Percentiles rank a stretch among this genome's conserved stretches.
These are phyloP conservation scores for Adiantum capillusveneris DNA, from an alignment of 75 land plant species.

Conservation along the genomic window DNA sequence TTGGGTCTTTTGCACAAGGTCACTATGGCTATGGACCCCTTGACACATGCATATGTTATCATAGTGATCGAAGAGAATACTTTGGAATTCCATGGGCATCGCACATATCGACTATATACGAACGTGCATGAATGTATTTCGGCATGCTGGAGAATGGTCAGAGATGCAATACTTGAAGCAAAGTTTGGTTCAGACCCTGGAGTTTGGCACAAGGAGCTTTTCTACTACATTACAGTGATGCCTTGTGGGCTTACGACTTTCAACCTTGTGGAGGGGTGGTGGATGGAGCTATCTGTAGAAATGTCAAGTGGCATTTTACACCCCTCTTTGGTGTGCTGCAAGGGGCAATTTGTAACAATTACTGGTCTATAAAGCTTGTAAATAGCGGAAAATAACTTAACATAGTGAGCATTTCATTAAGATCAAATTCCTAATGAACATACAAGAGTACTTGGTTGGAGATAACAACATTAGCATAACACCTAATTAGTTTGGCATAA, in stretches of 20 bases:
- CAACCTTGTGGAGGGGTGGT: slow-evolving; percentile 2
- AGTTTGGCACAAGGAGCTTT: slow-evolving; percentile 17
- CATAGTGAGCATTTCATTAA: no score
- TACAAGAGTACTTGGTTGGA: no score
- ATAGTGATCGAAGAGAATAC: slow-evolving; percentile 19
- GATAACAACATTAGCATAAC: no score
- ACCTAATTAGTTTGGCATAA: no score
- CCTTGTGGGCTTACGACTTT: slow-evolving; percentile 25
- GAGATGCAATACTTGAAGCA: slow-evolving; percentile 1
- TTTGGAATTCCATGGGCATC: neutral
- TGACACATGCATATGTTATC: slow-evolving; percentile 16
- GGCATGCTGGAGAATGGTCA: neutral
- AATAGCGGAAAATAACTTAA: no score
- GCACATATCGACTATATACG: neutral
- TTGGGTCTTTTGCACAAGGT: slow-evolving; percentile 32
- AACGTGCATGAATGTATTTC: neutral
- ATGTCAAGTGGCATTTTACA: slow-evolving; percentile 18
- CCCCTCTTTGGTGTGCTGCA: slow-evolving; percentile 25
- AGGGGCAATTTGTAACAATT: no score
- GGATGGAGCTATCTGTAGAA: slow-evolving; percentile 19
- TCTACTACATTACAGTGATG: slow-evolving; percentile 27
- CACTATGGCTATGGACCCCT: slow-evolving; percentile 12
- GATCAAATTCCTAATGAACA: no score
- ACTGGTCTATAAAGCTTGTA: no score
- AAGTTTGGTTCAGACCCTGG: slow-evolving; percentile 21